Evolutionary conservation across 2,329 filamentous ascomycete genomes (phyloP), one percentile per base, ranked within the genome.

Genomic region (Helotiales sp.): DNA sequence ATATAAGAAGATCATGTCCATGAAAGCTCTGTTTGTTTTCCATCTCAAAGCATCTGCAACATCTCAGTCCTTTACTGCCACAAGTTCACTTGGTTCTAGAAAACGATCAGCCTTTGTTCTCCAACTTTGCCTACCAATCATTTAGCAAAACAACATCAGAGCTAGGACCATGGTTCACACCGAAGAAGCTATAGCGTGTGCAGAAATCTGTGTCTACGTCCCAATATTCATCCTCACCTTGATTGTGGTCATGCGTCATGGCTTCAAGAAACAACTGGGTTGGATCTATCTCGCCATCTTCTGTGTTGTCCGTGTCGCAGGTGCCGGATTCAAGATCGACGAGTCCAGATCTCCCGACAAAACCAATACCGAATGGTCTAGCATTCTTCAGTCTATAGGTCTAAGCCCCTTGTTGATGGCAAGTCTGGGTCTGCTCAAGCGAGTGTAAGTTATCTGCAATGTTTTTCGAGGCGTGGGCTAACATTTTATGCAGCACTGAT

Each of bases 231-330:
- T 74, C 20, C 67, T 71, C 34, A 69, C 69, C 3, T 30, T 70
- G 26, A 49, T 74, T 13, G 67, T 74, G 26, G 55, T 74, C 10
- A 52, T 74, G 30, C 69, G 71, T 7, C 73, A 73, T 34, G 70
- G 72, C 28, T 74, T 77, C 34, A 68, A 69, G 43, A 76, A 69
- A 62, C 75, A 77, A 59, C 73, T 75, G 3, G 77, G 78, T 47
- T 80, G 77, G 77, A 74, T 77, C 26, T 79, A 77, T 60, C 74
- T 80, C 4, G 69, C 74, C 11, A 68, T 79, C 1, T 79, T 79
- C 67, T 78, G 72, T 54, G 58, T 75, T 7, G 64, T 77, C 28
- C 74, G 78, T 28, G 63, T 78, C 24, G 68, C 74, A 7, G 77
- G 77, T 17, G 72, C 76, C 20, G 73, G 72, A 3, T 75, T 77